These are phyloP conservation scores for Rhexocercosporidium sp. DNA, from an alignment of 2,329 filamentous ascomycete species.

Conservation along the genomic window DNA sequence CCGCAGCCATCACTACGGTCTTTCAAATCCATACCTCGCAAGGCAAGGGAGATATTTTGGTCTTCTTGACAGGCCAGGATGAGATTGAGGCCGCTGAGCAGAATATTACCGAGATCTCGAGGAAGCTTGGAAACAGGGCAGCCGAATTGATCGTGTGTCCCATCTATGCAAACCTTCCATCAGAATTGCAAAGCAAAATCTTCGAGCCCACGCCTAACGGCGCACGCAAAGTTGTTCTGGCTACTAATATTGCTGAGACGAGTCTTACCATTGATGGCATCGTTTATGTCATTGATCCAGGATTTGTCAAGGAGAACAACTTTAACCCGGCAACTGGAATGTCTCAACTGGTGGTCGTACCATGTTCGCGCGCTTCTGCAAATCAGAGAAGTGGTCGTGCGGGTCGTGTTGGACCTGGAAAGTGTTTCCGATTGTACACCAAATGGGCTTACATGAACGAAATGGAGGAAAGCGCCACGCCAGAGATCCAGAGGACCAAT, in stretches of 20 bases:
- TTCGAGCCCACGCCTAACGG: constrained; percentile 90
- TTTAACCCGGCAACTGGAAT: constrained; percentile 93
- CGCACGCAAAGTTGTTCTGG: constrained; percentile 87
- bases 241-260: constrained; percentile 97
- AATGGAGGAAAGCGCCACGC: constrained; percentile 88
- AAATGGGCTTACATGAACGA: constrained; percentile 95
- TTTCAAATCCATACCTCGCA: constrained; percentile 95
- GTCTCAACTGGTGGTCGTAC: constrained; percentile 88
- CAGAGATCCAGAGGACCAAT: constrained; percentile 91
- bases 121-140: constrained; percentile 83
- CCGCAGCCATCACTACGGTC: constrained; percentile 87
- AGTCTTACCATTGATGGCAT: constrained; percentile 95
- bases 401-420: constrained; percentile 88
- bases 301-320: constrained; percentile 93
- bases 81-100: constrained; percentile 91
- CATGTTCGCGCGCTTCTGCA: constrained; percentile 88
- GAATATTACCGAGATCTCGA: constrained; percentile 82
- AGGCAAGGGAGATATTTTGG: constrained; percentile 84
- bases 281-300: constrained; percentile 93
- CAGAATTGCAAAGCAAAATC: constrained; percentile 89
- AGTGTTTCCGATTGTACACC: constrained; percentile 92
- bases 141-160: constrained; percentile 89
- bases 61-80: constrained; percentile 95
- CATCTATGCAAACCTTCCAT: constrained; percentile 92
- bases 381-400: constrained; percentile 93